These are phyloP conservation scores for Talaromyces sp. DNA, from an alignment of 2,329 filamentous ascomycete genomes.

Conservation along the genomic window DNA sequence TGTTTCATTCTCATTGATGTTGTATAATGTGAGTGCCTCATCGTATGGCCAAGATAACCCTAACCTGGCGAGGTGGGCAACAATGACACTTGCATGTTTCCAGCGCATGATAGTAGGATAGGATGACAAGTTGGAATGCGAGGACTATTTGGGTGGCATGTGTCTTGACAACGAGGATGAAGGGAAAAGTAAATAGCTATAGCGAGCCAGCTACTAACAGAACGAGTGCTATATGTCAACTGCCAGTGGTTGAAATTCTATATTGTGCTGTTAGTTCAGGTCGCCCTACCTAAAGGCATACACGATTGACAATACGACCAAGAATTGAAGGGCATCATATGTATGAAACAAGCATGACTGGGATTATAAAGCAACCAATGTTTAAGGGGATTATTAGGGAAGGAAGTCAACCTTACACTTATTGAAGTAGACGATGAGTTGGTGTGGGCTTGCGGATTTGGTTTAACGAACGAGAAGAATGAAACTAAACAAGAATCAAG, in stretches of 20 bases:
- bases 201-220: no score
- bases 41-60: constrained; percentile 51
- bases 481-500: background rate
- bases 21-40: constrained; percentile 56
- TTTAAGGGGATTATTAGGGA: no score
- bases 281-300: no score
- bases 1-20: constrained; percentile 62
- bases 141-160: background rate
- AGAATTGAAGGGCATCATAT: no score
- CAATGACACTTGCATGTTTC: constrained; percentile 27
- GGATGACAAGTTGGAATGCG: constrained; percentile 12
- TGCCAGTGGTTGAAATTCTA: no score
- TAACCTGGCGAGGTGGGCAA: constrained; percentile 32
- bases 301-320: no score
- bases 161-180: no score
- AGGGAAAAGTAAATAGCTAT: no score
- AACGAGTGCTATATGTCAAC: no score
- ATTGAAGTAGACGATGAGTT: background rate
- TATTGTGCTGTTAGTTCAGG: no score
- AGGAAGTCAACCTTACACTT: background rate
- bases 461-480: background rate
- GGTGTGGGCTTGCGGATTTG: background rate
- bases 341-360: no score
- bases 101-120: constrained; percentile 33
- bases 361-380: no score